Conservation (phyloP, 2,329 filamentous ascomycete genomes). For the Orbilia ellipsospora region DNA sequence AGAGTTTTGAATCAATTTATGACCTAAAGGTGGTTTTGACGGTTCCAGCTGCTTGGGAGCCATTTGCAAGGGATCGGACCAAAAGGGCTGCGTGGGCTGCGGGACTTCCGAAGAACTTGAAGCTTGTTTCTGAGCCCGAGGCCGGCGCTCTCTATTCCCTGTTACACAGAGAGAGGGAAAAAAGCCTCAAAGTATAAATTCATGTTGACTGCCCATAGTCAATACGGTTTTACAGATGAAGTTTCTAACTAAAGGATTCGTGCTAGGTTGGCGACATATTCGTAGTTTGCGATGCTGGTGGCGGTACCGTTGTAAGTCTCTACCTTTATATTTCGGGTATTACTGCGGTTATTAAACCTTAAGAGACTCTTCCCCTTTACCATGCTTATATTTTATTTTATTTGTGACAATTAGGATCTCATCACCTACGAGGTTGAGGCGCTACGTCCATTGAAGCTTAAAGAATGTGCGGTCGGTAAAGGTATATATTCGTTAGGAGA, state of each 20-base stretch:
- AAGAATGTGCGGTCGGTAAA: conserved; percentile 79
- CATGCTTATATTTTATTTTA: neutral
- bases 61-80: conserved; percentile 62
- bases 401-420: conserved; percentile 62
- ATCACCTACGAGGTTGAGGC: conserved; percentile 79
- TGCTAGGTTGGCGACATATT: conserved; percentile 64
- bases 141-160: conserved; percentile 59
- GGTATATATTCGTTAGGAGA: neutral
- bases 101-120: conserved; percentile 41
- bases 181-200: conserved; percentile 9
- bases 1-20: conserved; percentile 63
- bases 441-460: conserved; percentile 76
- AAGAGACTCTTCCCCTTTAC: neutral
- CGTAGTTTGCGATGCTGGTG: conserved; percentile 69
- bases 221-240: neutral
- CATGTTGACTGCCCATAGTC: neutral
- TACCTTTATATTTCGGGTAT: neutral
- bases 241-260: too few relatives aligned
- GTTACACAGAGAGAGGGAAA: conserved; percentile 3
- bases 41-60: conserved; percentile 67
- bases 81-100: conserved; percentile 62
- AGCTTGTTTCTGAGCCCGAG: conserved; percentile 59
- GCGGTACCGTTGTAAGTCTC: conserved; percentile 63
- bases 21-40: conserved; percentile 69
- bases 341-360: neutral